phyloP scores from a whole-genome alignment of 2,329 filamentous ascomycete species.

The Triangularia setosa region DNA sequence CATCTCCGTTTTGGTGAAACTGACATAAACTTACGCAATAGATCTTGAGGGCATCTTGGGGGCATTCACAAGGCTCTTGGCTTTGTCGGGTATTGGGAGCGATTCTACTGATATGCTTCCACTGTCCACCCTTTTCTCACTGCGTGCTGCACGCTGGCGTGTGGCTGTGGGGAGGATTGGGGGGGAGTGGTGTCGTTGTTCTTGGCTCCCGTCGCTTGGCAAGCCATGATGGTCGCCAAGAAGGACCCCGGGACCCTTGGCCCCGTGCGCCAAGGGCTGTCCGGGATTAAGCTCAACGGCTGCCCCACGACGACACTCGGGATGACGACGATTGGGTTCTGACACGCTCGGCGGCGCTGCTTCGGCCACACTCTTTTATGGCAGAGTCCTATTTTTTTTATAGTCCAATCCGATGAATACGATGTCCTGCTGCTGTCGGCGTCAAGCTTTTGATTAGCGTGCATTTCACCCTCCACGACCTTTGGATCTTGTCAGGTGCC shows the following conservation, averaged over 20 bases:
- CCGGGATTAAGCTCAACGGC: neutral
- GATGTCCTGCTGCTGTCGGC: neutral
- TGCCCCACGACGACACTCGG: neutral
- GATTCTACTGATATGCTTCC: constrained; percentile 2
- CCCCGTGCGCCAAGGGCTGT: neutral
- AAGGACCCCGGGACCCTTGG: neutral
- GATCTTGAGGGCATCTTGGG: neutral
- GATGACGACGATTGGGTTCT: constrained; percentile 5
- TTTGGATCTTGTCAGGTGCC: neutral
- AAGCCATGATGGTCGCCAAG: neutral
- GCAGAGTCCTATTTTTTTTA: neutral
- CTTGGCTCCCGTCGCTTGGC: neutral
- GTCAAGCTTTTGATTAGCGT: constrained; percentile 1
- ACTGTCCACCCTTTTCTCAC: constrained; percentile 47
- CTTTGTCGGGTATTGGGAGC: constrained; percentile 1
- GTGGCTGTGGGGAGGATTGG: constrained; percentile 47
- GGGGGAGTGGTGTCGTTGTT: neutral
- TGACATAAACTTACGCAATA: neutral
- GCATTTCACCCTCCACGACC: constrained; percentile 1
- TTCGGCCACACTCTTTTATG: constrained; percentile 17
- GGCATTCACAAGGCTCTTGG: neutral
- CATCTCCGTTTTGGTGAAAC: neutral
- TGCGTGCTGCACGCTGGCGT: constrained; percentile 43
- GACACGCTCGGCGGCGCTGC: constrained; percentile 19
- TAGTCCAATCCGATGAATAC: neutral